Evolutionary conservation across 1,284 basidiomycete genomes (phyloP).

Genomic region (Cystobasidium pallidum): DNA sequence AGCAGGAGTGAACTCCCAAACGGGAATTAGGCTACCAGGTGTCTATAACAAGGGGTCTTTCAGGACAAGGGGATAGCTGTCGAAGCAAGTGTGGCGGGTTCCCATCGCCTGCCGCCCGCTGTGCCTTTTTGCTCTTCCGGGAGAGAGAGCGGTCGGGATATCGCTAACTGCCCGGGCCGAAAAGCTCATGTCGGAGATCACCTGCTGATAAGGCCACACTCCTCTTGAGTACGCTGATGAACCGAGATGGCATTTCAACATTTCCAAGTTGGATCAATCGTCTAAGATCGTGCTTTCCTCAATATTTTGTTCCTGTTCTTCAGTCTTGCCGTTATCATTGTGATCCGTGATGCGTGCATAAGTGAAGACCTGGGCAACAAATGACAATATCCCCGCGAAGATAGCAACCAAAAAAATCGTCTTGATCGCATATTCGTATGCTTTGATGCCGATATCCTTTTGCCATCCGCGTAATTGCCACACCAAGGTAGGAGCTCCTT

Average conservation of each 20-base stretch:
- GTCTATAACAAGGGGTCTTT: too few relatives aligned
- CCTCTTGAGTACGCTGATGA: background rate
- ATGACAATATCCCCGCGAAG: background rate
- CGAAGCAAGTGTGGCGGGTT: background rate
- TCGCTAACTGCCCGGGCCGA: too few relatives aligned
- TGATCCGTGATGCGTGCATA: background rate
- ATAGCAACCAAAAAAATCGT: slow-evolving; percentile 24
- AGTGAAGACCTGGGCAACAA: slow-evolving; percentile 20
- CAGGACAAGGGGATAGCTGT: too few relatives aligned
- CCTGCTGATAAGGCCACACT: background rate
- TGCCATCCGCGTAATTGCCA: slow-evolving; percentile 42
- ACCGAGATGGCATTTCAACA: background rate
- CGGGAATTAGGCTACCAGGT: too few relatives aligned
- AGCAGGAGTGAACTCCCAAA: too few relatives aligned
- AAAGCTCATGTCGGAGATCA: too few relatives aligned
- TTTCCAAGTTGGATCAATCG: too few relatives aligned
- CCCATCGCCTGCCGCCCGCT: background rate
- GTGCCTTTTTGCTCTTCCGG: background rate
- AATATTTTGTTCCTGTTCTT: background rate
- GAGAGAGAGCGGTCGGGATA: background rate
- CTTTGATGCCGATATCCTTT: slow-evolving; percentile 24
- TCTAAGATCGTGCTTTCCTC: slow-evolving; percentile 19
- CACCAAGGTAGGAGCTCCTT: slow-evolving; percentile 31
- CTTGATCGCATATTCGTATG: slow-evolving; percentile 43
- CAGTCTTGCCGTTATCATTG: slow-evolving; percentile 2